phyloP scores from a whole-genome alignment of 805 yeast species.

The Lipomyces lipofer region DNA sequence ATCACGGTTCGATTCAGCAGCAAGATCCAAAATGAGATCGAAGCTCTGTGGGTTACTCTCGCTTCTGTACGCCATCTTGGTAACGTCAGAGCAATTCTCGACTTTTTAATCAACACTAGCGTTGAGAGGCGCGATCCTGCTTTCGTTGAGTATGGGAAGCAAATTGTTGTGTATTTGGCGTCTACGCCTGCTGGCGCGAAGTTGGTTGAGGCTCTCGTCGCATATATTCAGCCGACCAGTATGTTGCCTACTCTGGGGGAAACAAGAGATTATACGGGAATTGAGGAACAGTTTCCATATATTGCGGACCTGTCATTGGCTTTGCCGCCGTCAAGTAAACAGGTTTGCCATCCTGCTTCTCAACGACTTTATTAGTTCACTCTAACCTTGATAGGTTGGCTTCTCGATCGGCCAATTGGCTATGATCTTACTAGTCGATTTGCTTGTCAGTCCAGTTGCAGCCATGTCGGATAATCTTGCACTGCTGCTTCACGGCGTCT shows the following conservation, averaged over 20 bases:
- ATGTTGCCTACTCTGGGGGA: slow-evolving; percentile 76
- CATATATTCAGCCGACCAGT: slow-evolving; percentile 74
- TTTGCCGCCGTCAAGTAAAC: slow-evolving; percentile 59
- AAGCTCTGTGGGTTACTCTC: slow-evolving; percentile 93
- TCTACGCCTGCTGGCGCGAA: slow-evolving; percentile 54
- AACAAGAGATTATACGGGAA: slow-evolving; percentile 32
- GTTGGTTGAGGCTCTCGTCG: slow-evolving; percentile 61
- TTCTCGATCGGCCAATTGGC: slow-evolving; percentile 88
- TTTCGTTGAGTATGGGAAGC: slow-evolving; percentile 77
- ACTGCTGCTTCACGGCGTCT: slow-evolving; percentile 70
- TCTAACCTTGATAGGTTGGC: slow-evolving; percentile 44
- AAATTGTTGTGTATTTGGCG: slow-evolving; percentile 70
- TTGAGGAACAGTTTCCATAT: slow-evolving; percentile 59
- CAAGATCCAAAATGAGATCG: slow-evolving; percentile 79
- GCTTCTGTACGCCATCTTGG: slow-evolving; percentile 67
- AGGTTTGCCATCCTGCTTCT: slow-evolving; percentile 38
- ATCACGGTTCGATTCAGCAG: slow-evolving; percentile 78
- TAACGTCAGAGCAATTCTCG: slow-evolving; percentile 72
- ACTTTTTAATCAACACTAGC: slow-evolving; percentile 67
- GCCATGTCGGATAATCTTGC: slow-evolving; percentile 63
- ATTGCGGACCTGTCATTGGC: slow-evolving; percentile 67
- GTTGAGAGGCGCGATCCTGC: slow-evolving; percentile 66
- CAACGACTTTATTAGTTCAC: neutral
- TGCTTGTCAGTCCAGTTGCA: slow-evolving; percentile 67
- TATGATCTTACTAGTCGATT: slow-evolving; percentile 78